Evolutionary conservation across 2,329 filamentous ascomycete species (phyloP), one percentile per base, ranked within the genome.

Genomic region (Sporothrix variecibatus): DNA sequence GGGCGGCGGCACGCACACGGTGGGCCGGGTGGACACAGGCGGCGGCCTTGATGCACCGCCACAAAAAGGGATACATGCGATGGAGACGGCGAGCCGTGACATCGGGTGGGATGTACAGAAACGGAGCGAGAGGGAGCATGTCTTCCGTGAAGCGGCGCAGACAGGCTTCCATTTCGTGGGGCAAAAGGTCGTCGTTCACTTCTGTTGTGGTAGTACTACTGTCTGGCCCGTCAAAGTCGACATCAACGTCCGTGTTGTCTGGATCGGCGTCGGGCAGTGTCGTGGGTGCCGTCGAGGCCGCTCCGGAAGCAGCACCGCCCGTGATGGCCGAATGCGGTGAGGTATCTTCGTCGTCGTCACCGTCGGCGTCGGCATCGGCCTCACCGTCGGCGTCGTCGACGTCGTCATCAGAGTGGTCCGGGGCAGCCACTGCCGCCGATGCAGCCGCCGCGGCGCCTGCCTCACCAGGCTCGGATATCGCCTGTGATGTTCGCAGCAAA

Each of bases 11-110:
- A 0, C 78, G 78, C 0, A 80, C 69, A 73, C 87, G 85, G 71
- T 83, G 81, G 2, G 80, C 77, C 0, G 81, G 79, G 1, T 83
- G 84, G 76, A 83, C 85, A 60, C 82, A 83, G 1, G 85, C 84
- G 11, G 87, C 78, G 53, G 85, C 82, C 77, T 85, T 82, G 60
- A 89, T 86, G 49, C 82, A 84, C 9, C 86, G 77, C 83, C 85
- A 88, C 9, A 88, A 76, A 89, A 88, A 87, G 0, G 88, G 87
- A 2, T 81, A 79, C 23, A 83, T 79, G 9, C 78, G 78, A 2
- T 79, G 82, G 0, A 89, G 79, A n/a, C 80, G 76, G 49, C 80
- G 78, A 2, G 84, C 82, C 0, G 82, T 83, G 69, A 81, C 80
- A 20, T 81, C 79, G 0, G 80, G 74, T 0, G 82, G 79, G 0